phyloP scores from a whole-genome alignment of 345 rosid species.

The Rhodamnia argentea region DNA sequence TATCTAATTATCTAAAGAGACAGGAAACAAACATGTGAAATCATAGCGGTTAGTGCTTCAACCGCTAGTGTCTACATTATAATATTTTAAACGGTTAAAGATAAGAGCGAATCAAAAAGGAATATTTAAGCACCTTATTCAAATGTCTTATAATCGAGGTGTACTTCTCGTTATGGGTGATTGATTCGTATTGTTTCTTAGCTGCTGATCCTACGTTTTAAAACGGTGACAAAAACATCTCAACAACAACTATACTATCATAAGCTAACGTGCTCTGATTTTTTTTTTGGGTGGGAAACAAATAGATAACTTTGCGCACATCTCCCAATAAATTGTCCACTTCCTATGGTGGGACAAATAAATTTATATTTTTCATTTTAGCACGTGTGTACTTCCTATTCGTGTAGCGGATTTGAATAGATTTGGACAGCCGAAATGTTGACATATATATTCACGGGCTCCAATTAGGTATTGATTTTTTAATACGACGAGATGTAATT shows the following conservation, averaged over 20 bases:
- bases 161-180: background rate
- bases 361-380: background rate
- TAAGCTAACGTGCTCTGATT: background rate
- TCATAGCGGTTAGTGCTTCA: rapidly evolving
- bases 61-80: rapidly evolving
- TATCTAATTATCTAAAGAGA: background rate
- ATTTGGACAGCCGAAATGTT: background rate
- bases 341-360: background rate
- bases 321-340: background rate
- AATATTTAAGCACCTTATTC: background rate
- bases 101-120: background rate
- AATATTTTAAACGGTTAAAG: background rate
- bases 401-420: background rate
- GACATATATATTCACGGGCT: background rate
- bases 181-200: background rate
- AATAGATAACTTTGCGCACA: background rate
- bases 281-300: background rate
- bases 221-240: background rate
- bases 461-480: background rate
- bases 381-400: background rate
- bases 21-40: rapidly evolving
- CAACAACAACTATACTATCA: background rate
- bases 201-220: background rate
- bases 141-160: background rate
- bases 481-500: background rate